Percentiles rank a stretch among this genome's conserved stretches.
These are phyloP conservation scores for Solanum chacoense DNA, from an alignment of 305 asterid species.

Conservation along the genomic window DNA sequence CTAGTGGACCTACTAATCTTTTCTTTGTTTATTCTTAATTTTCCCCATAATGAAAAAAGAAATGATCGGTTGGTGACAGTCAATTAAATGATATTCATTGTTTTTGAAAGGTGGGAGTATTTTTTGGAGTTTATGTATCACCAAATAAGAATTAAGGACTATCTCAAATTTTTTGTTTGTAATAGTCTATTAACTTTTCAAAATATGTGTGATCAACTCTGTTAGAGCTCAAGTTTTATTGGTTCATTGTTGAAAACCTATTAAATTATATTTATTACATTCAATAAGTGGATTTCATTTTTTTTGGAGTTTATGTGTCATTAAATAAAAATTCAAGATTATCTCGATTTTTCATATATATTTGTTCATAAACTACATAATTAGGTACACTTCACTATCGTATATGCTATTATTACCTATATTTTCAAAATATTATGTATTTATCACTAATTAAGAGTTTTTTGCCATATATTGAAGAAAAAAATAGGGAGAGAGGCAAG, in stretches of 20 bases:
- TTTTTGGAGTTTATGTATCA: not conserved
- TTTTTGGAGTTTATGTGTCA: not conserved
- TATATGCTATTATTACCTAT: not conserved
- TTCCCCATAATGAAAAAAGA: not conserved
- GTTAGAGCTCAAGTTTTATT: not conserved
- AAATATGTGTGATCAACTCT: not conserved
- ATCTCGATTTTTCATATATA: not conserved
- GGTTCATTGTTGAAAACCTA: not conserved
- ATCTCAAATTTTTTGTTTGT: not conserved
- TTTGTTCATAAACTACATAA: not conserved
- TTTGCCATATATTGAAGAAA: not conserved
- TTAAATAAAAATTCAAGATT: not conserved
- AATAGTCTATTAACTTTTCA: not conserved
- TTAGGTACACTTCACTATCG: not conserved
- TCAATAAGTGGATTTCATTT: not conserved
- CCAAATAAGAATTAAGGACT: not conserved
- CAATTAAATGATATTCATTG: not conserved
- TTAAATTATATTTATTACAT: not conserved
- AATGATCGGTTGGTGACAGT: not conserved
- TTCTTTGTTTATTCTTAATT: not conserved
- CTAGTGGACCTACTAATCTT: not conserved
- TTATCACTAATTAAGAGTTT: not conserved
- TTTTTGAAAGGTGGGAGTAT: not conserved
- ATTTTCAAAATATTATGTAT: not conserved
- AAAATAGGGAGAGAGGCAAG: not conserved